Base-by-base conservation (phyloP, 257 asterid genomes). In the Penstemon barbatus region DNA sequence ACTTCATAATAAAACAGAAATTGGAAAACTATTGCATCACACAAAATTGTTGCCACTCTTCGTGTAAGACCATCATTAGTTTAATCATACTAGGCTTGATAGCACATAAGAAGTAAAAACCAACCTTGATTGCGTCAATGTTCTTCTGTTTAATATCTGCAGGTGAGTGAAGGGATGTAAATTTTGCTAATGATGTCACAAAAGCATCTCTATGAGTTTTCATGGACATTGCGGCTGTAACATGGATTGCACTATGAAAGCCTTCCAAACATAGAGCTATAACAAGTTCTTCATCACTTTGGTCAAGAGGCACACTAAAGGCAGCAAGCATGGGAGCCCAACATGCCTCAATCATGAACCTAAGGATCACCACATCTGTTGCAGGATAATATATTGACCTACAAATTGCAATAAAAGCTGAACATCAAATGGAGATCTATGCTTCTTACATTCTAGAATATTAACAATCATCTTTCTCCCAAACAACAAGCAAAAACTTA, bases 241-340 rank as follows among this genome's bases (percentile, higher is more conserved):
- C 99, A 83, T 84, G 97, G 79, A 94, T 83, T 55, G 96, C 99
- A 79, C 80, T 64, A 53, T 81, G 92, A 73, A 91, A 87, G 69
- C 99, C 99, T 74, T 91, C 96, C 77, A 94, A 81, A 79, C 99
- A 94, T 51, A 84, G 90, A 63, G 87, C 79, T 78, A 87, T 79
- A 40, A 91, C 85, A 70, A 82, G 69, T 60, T 88, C 95, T 48
- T 94, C 98, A 25, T 87, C 99, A 76, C 93, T 89, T 80, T 80
- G 96, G 74, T 94, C 99, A 68, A 94, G 95, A 65, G 99, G 99
- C 80, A 94, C 99, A 68, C 99, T 94, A 77, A 94, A 91, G 66
- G 99, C 99, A 75, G 99, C 99, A 83, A 94, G 86, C 97, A 91
- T 91, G 0, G 99, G 99, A 46, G 99, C 99, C 99, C 99, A 94